A percentile compares a stretch with the other conserved stretches of the same genome.
Conservation (phyloP, 352 stramenopile species). For the Pythium diclinum region DNA sequence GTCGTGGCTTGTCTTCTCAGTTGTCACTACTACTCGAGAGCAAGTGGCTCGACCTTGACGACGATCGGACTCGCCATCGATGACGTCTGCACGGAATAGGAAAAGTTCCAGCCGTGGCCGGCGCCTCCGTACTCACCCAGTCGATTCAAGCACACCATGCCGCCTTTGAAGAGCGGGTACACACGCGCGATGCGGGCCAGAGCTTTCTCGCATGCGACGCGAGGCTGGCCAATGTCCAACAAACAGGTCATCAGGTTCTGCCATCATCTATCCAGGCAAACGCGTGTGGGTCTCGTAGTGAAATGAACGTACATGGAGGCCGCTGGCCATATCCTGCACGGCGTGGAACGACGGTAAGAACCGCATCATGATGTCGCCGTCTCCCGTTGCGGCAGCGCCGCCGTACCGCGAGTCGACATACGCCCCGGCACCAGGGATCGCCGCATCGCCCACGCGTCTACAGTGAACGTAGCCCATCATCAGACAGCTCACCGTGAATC, state of each 20-base stretch:
- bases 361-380: slow-evolving; percentile 92
- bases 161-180: slow-evolving; percentile 67
- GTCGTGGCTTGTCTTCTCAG: background rate
- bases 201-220: slow-evolving; percentile 51
- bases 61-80: slow-evolving; percentile 54
- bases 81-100: slow-evolving; percentile 59
- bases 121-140: slow-evolving; percentile 71
- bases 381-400: slow-evolving; percentile 81
- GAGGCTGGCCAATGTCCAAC: slow-evolving; percentile 35
- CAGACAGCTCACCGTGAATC: background rate
- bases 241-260: background rate
- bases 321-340: slow-evolving; percentile 75
- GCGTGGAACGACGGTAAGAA: slow-evolving; percentile 86
- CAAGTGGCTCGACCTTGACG: slow-evolving; percentile 46
- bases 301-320: slow-evolving; percentile 54
- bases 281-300: background rate
- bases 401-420: slow-evolving; percentile 85
- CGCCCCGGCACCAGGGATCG: slow-evolving; percentile 77
- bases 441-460: slow-evolving; percentile 86
- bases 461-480: background rate
- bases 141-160: slow-evolving; percentile 76
- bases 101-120: slow-evolving; percentile 72
- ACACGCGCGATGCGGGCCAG: slow-evolving; percentile 48
- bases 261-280: background rate
- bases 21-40: slow-evolving; percentile 13